Evolutionary conservation across 2,329 filamentous ascomycete species (phyloP), one percentile per base, ranked within the genome.

Genomic region (Plenodomus tracheiphilus): DNA sequence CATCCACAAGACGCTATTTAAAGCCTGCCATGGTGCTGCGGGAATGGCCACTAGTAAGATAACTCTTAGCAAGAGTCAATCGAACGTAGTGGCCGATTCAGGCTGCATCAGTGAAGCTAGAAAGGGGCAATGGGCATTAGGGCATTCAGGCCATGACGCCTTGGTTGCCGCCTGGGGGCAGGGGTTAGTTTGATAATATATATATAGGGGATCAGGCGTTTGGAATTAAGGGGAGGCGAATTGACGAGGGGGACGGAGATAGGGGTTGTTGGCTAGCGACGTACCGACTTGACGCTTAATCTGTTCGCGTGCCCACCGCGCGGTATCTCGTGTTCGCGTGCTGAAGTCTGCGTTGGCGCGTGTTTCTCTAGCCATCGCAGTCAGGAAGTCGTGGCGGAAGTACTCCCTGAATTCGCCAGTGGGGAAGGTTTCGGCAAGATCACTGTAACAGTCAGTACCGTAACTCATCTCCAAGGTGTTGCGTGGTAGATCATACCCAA

Each of bases 261-360:
- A 51, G 42, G 47, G 47, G 28, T 60, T 56, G 46, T 41, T 46
- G 38, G 17, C 16, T 41, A 47, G 17, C 40, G 47, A 66, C 71
- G 35, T 68, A 75, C 73, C 73, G 43, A 86, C 76, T 75, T 99
- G 94, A 65, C 91, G 88, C 82, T 97, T 97, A 73, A 97, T 92
- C 73, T 97, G 91, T 76, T 97, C 94, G 53, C 93, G 88, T 56
- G 94, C 92, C 94, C 94, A 99, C 65, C 93, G 88, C 69, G 94
- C 94, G 39, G 94, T 97, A 59, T 97, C 91, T 59, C 94, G 87
- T 3, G 94, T 99, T 56, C 92, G 88, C 21, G 83, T 69, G 62
- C 86, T 82, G 78, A 89, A 97, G 39, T 97, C 92, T 62, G 89
- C 87, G 79, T 94, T 97, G 50, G 85, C 83, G 66, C 92, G 89